Evolutionary conservation across 306 rosid species (phyloP).

Genomic region (Cicer judaicum): DNA sequence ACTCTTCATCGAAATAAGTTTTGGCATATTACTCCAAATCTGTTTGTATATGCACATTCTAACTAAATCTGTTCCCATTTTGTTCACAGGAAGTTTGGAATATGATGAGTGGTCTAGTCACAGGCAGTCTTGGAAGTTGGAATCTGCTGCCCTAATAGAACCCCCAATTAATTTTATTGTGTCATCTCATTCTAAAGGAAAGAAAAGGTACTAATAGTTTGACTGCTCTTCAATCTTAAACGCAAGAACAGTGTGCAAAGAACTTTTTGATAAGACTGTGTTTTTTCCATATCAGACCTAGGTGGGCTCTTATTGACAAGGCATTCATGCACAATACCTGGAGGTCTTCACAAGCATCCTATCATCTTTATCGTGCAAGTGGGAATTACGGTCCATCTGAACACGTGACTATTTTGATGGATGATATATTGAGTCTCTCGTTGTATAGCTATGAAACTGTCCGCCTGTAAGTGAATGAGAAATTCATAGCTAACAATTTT

Average conservation of each 20-base stretch:
- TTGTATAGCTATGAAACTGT: slow-evolving; percentile 95
- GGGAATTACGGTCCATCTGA: slow-evolving; percentile 77
- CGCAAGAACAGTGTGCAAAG: slow-evolving; percentile 30
- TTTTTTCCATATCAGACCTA: slow-evolving; percentile 66
- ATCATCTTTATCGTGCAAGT: slow-evolving; percentile 79
- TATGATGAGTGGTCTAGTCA: slow-evolving; percentile 97
- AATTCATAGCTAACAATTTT: slow-evolving; percentile 1
- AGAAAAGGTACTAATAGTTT: slow-evolving; percentile 70
- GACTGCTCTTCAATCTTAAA: slow-evolving; percentile 29
- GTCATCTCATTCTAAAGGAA: slow-evolving; percentile 84
- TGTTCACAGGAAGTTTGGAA: slow-evolving; percentile 79
- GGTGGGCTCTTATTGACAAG: slow-evolving; percentile 99
- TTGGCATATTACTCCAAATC: slow-evolving; percentile 22
- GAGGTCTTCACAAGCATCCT: slow-evolving; percentile 98
- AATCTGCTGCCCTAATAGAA: slow-evolving; percentile 92
- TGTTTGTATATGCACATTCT: slow-evolving; percentile 33
- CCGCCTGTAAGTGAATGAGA: slow-evolving; percentile 74
- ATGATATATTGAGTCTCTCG: slow-evolving; percentile 78
- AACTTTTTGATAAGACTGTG: slow-evolving; percentile 31
- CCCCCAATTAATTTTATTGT: slow-evolving; percentile 87
- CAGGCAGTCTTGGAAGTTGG: slow-evolving; percentile 99
- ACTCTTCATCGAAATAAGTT: slow-evolving; percentile 22
- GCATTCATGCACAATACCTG: slow-evolving; percentile 97
- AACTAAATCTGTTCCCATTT: slow-evolving; percentile 38
- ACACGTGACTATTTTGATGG: slow-evolving; percentile 80